A percentile compares a stretch with the other conserved stretches of the same genome.
Evolutionary conservation across 169 alveolate species (phyloP).

Genomic region (Toxoplasma gondii): DNA sequence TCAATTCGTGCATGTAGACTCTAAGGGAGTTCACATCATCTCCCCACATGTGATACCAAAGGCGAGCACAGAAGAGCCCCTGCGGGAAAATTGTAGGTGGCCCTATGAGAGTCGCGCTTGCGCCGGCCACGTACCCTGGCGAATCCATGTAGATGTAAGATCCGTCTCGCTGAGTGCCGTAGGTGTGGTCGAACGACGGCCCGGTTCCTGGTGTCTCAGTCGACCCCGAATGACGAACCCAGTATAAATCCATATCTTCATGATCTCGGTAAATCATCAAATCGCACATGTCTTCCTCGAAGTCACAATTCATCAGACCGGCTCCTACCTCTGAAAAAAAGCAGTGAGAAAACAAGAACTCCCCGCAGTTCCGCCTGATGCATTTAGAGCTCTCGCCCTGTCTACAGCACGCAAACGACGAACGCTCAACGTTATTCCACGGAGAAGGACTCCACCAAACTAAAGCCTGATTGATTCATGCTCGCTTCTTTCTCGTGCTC

Average conservation of each 20-base stretch:
- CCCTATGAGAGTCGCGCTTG: slow-evolving; percentile 71
- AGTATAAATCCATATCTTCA: slow-evolving; percentile 35
- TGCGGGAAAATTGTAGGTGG: slow-evolving; percentile 70
- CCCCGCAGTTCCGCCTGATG: neutral
- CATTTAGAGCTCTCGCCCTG: too few relatives aligned
- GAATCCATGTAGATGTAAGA: slow-evolving; percentile 73
- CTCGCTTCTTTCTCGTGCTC: neutral
- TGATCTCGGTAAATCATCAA: slow-evolving; percentile 48
- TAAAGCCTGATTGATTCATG: neutral
- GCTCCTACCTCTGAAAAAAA: neutral
- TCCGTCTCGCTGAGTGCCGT: slow-evolving; percentile 65
- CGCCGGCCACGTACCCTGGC: slow-evolving; percentile 77
- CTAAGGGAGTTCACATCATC: slow-evolving; percentile 75
- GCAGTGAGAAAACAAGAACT: neutral
- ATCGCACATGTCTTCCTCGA: slow-evolving; percentile 64
- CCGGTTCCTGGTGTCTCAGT: slow-evolving; percentile 69
- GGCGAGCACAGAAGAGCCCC: slow-evolving; percentile 72
- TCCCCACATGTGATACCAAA: slow-evolving; percentile 76
- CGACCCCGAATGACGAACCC: slow-evolving; percentile 51
- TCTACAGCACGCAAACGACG: neutral
- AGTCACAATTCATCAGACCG: slow-evolving; percentile 54
- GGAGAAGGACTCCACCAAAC: neutral
- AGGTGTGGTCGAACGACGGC: slow-evolving; percentile 74
- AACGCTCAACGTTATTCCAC: neutral
- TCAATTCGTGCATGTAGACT: slow-evolving; percentile 67